Evolutionary conservation across 1,284 basidiomycete genomes (phyloP), one percentile per base, ranked within the genome.

Genomic region (Fomitopsis palustris): DNA sequence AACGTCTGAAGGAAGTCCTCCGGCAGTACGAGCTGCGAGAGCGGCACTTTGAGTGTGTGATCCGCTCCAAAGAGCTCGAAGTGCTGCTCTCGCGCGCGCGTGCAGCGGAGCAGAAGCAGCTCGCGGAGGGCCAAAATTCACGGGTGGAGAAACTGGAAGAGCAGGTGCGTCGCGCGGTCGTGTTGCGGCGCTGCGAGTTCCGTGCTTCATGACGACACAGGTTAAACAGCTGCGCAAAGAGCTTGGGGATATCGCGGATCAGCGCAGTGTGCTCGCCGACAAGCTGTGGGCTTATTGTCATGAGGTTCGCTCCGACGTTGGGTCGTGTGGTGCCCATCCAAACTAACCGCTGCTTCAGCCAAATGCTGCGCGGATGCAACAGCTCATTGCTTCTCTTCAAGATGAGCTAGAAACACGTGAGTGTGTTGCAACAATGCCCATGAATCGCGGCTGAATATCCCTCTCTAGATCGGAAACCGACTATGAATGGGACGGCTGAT

Each of bases 11-110:
- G 70, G 88, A 92, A 64, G 82, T 93, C 45, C 81, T 93, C 52
- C 83, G 85, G 35, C 91, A 93, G 68, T 93, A 93, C 67, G 88
- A 93, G 69, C 83, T 92, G 57, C 86, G 91, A 61, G 91, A 93
- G 74, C 86, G 85, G 69, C 91, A 93, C 78, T 93, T 93, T 65
- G 92, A 93, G 74, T 92, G 90, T 65, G 88, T 93, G 21, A 87
- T 93, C 59, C 87, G 91, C 47, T 93, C 91, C 41, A 93, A 93
- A 73, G 92, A 93, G 72, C 81, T 93, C 23, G 92, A 93, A 69
- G 88, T 93, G 7, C 74, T 93, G 19, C 78, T 93, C 17, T 91
- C 91, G 53, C 83, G 90, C 35, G 92, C 91, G 49, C 84, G 91
- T 71, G 87, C 89, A 21, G 88, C 90, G 10, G 91, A 93, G 67